phyloP scores from a whole-genome alignment of 108 stramenopile species.

The Chaetoceros tenuissimus region DNA sequence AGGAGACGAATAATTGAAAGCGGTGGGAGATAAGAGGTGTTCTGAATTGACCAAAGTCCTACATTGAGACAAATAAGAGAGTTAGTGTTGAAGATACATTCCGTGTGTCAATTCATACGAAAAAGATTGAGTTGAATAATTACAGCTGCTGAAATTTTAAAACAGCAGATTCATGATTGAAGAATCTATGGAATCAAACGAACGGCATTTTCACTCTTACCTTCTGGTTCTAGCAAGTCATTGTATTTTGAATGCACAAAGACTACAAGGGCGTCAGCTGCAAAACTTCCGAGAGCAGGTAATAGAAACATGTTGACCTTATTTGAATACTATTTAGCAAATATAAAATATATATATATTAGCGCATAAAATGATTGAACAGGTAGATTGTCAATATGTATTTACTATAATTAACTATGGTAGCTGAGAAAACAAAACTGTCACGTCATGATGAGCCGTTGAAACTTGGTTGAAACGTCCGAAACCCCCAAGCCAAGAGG shows the following conservation, averaged over 20 bases:
- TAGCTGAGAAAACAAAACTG: no score
- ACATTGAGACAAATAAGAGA: not conserved
- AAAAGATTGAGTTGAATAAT: not conserved
- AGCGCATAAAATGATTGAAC: no score
- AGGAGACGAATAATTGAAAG: slow-evolving; percentile 44
- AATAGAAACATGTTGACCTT: not conserved
- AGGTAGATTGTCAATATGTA: no score
- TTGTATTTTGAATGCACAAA: not conserved
- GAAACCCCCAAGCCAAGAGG: no score
- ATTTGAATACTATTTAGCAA: no score
- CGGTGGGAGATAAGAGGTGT: slow-evolving; percentile 28
- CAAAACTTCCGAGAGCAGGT: not conserved
- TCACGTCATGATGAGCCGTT: no score
- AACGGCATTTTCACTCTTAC: not conserved
- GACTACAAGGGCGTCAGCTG: not conserved
- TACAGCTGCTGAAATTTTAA: not conserved
- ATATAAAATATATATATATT: no score
- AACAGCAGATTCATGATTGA: no score
- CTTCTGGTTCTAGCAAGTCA: not conserved
- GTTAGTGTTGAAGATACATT: not conserved
- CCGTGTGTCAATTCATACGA: not conserved
- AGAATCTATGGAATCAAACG: not conserved
- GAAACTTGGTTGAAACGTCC: no score
- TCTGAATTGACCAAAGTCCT: not conserved
- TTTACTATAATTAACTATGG: no score